Base-by-base conservation (phyloP, 208 protist genomes). In the Leptomonas pyrrhocoris region DNA sequence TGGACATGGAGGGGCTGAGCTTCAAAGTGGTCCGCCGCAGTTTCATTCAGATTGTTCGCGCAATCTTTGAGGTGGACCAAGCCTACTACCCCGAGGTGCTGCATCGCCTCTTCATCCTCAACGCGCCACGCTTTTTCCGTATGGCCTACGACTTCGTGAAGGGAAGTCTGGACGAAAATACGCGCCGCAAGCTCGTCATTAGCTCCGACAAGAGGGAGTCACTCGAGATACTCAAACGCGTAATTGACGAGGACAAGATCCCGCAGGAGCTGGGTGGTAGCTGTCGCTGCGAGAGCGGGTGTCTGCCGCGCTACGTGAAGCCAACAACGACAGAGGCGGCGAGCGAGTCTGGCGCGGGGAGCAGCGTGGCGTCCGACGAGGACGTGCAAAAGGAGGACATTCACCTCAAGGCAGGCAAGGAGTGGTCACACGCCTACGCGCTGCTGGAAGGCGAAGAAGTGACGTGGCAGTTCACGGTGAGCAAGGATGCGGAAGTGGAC, bases 21-120 rank as follows among this genome's bases (percentile, higher is more conserved):
- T 78, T 89, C 28, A 81, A 79, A 23, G 77, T 90, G 73, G 54
- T 94, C 31, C 68, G 80, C 43, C 53, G 58, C 36, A 70, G 77
- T 42, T 85, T 87, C 57, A 61, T 90, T 50, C 56, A 79, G 40
- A 45, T 90, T 16, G 46, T 89, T 11, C 79, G 71, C 18, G 53
- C 68, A 42, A 84, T 86, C 36, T 88, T 89, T 42, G 68, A 67
- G 7, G 77, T 94, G 58, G 88, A 94, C 68, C 84, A 94, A 49
- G 76, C 79, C 9, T 84, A 94, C 77, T 94, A 90, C 72, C 88
- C 88, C 0, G 88, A 94, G 77, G 57, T 79, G 40, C 77, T 94
- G 38, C 85, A 94, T 74, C 85, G 85, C 19, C 75, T 94, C 50
- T 89, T 88, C 53, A 80, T 94, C 54, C 74, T 89, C 69, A 94